Conservation (phyloP, 2,329 filamentous ascomycete species). For the Aspergillus texensis region DNA sequence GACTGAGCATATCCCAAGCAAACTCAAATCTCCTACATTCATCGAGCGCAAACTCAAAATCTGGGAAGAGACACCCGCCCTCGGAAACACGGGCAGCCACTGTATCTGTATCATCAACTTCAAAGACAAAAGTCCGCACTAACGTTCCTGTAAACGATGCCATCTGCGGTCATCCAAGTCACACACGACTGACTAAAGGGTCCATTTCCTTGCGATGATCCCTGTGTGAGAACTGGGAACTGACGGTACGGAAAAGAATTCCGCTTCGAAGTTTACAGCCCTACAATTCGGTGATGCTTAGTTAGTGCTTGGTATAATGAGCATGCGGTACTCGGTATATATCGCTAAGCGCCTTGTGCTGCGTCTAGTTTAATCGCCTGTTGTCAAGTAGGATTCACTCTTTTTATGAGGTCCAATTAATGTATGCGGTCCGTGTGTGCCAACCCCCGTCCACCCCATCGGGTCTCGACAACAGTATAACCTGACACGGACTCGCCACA, state of each 20-base stretch:
- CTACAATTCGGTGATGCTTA: not conserved
- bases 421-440: not conserved
- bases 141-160: not conserved
- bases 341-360: not conserved
- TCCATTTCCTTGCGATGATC: not conserved
- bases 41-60: not conserved
- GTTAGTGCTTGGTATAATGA: not conserved
- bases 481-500: not conserved
- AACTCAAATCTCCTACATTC: not conserved
- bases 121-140: not conserved
- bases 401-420: not conserved
- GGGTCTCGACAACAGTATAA: conserved; percentile 1
- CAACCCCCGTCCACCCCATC: not conserved
- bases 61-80: not conserved
- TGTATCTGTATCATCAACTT: not conserved
- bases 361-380: not conserved
- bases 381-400: not conserved
- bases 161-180: not conserved
- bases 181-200: not conserved
- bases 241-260: not conserved
- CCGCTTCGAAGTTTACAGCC: not conserved
- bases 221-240: not conserved
- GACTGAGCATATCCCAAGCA: not conserved
- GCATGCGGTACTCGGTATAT: not conserved
- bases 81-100: not conserved